A percentile compares a stretch with the other conserved stretches of the same genome.
phyloP scores from a whole-genome alignment of 2,329 filamentous ascomycete species.

The Coleophoma crateriformis region DNA sequence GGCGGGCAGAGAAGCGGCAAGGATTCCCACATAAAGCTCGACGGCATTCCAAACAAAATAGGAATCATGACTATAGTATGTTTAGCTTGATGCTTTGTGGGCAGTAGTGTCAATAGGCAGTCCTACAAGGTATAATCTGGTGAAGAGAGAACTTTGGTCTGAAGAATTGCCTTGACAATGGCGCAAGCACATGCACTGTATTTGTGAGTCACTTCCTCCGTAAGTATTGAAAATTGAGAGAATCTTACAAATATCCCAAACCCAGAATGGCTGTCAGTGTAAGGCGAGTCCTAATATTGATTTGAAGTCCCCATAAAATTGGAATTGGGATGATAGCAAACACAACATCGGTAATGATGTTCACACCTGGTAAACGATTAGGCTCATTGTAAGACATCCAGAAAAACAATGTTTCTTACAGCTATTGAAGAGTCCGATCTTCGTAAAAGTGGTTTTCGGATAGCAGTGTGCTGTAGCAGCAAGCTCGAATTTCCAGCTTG shows the following conservation, averaged over 20 bases:
- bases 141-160: slow-evolving; percentile 22
- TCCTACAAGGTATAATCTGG: neutral
- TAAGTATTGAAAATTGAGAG: too few species aligned
- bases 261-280: slow-evolving; percentile 23
- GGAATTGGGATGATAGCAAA: slow-evolving; percentile 36
- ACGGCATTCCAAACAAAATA: slow-evolving; percentile 40
- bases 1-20: slow-evolving; percentile 36
- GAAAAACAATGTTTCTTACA: slow-evolving; percentile 17
- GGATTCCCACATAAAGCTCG: slow-evolving; percentile 37
- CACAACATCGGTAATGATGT: slow-evolving; percentile 18
- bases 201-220: too few species aligned
- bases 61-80: slow-evolving; percentile 9
- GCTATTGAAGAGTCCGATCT: slow-evolving; percentile 40
- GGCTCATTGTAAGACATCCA: too few species aligned
- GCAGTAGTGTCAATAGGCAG: neutral
- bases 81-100: neutral
- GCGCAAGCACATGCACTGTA: slow-evolving; percentile 34
- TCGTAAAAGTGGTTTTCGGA: slow-evolving; percentile 31
- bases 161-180: slow-evolving; percentile 34
- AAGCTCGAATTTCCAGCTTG: slow-evolving; percentile 35
- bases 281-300: slow-evolving; percentile 35
- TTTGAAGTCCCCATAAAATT: slow-evolving; percentile 34
- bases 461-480: slow-evolving; percentile 37
- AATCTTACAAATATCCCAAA: slow-evolving; percentile 16
- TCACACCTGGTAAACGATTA: slow-evolving; percentile 6